Percentiles rank a stretch among this genome's conserved stretches.
Evolutionary conservation across 1,139 yeast genomes (phyloP).

Genomic region (Hyphopichia khmerensis): DNA sequence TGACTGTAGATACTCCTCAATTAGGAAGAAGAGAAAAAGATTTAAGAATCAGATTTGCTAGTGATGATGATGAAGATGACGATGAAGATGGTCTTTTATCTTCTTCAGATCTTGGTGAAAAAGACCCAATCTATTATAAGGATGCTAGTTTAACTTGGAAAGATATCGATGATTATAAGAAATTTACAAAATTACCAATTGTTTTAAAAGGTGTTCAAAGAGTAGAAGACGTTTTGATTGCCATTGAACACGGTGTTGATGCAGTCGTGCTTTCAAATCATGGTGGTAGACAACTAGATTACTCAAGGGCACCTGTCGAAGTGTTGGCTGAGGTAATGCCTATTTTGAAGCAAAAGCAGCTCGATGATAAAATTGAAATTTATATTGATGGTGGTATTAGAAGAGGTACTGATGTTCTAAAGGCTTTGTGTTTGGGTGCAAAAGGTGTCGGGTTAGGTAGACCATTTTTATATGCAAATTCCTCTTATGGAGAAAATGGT

Average conservation of each 20-base stretch:
- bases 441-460: slow-evolving; percentile 55
- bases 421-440: slow-evolving; percentile 58
- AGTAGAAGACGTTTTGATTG: slow-evolving; percentile 49
- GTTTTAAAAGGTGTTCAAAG: slow-evolving; percentile 53
- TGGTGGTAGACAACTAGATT: slow-evolving; percentile 57
- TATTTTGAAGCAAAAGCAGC: slow-evolving; percentile 31
- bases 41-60: slow-evolving; percentile 10
- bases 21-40: slow-evolving; percentile 28
- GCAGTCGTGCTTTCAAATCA: slow-evolving; percentile 56
- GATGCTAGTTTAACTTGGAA: slow-evolving; percentile 17
- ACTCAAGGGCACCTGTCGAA: slow-evolving; percentile 47
- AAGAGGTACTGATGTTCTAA: slow-evolving; percentile 53
- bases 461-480: slow-evolving; percentile 48
- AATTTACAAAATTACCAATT: slow-evolving; percentile 28
- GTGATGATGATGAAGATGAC: slow-evolving; percentile 3
- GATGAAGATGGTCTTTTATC: slow-evolving; percentile 4
- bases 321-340: slow-evolving; percentile 48
- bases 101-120: neutral
- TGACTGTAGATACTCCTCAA: slow-evolving; percentile 26
- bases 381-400: slow-evolving; percentile 57
- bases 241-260: slow-evolving; percentile 44
- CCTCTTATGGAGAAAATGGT: slow-evolving; percentile 52
- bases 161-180: slow-evolving; percentile 18
- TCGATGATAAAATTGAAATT: slow-evolving; percentile 40
- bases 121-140: slow-evolving; percentile 9